Percentiles rank a stretch among this genome's conserved stretches.
Evolutionary conservation across 2,329 filamentous ascomycete genomes (phyloP).

Genomic region (Talaromyces sp.): DNA sequence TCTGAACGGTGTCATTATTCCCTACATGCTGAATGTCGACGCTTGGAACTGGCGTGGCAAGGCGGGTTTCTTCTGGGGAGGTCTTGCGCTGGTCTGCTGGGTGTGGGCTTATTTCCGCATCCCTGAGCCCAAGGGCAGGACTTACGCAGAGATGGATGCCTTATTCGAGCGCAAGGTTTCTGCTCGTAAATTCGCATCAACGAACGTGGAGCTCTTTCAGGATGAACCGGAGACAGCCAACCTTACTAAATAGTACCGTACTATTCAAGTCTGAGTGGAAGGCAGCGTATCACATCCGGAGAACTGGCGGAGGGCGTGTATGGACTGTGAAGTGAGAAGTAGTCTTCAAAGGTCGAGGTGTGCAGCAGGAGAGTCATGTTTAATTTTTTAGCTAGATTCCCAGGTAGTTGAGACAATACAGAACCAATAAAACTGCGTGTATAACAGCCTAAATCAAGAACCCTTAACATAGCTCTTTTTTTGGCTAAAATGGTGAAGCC

Average conservation of each 20-base stretch:
- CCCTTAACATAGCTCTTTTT: not conserved
- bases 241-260: not conserved
- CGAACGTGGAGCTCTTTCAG: not conserved
- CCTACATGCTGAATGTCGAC: slow-evolving; percentile 40
- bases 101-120: slow-evolving; percentile 78
- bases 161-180: slow-evolving; percentile 72
- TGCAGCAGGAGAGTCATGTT: not conserved
- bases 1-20: slow-evolving; percentile 41
- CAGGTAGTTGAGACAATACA: not conserved
- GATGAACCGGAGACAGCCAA: not conserved
- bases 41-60: slow-evolving; percentile 29
- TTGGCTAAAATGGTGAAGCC: not conserved
- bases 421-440: not conserved
- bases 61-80: slow-evolving; percentile 44
- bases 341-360: not conserved
- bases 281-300: not conserved
- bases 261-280: not conserved
- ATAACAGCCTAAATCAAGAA: not conserved
- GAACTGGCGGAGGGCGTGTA: not conserved
- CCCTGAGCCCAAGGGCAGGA: slow-evolving; percentile 74
- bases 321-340: not conserved
- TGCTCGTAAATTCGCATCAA: slow-evolving; percentile 64
- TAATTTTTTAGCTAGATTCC: not conserved
- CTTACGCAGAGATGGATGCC: slow-evolving; percentile 81
- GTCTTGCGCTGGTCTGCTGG: slow-evolving; percentile 74